These are phyloP conservation scores for Botrytis pseudocinerea DNA, from an alignment of 2,329 filamentous ascomycete genomes.

Conservation along the genomic window DNA sequence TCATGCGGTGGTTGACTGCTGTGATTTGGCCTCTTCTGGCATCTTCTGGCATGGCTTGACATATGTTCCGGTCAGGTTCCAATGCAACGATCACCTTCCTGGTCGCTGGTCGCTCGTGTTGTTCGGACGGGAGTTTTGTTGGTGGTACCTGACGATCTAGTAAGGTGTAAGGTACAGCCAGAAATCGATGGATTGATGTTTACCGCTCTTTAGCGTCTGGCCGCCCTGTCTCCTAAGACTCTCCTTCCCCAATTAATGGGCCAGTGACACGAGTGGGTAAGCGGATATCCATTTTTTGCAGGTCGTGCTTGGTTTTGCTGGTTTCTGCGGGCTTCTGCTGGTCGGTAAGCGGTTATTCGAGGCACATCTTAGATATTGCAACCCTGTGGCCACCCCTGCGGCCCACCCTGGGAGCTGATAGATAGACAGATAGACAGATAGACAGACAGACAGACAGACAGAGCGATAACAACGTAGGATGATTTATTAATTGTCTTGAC, in stretches of 20 bases:
- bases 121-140: not conserved
- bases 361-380: conserved; percentile 5
- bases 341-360: conserved; percentile 20
- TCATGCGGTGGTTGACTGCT: not conserved
- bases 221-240: not conserved
- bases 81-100: not conserved
- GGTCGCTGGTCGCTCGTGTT: conserved; percentile 7
- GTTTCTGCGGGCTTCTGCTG: too few species aligned
- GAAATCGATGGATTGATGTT: conserved; percentile 3
- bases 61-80: conserved; percentile 1
- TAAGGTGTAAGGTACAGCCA: conserved; percentile 5
- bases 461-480: not conserved
- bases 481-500: not conserved
- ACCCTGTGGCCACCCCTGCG: not conserved
- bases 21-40: not conserved
- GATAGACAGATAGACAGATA: not conserved
- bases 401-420: not conserved
- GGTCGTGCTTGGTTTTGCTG: not conserved
- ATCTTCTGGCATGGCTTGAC: not conserved
- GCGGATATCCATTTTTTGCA: not conserved
- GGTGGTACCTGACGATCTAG: conserved; percentile 23
- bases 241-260: not conserved
- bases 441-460: too few species aligned
- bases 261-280: not conserved
- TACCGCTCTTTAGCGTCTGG: conserved; percentile 18